Base-by-base conservation (phyloP, 2,329 filamentous ascomycete species). In the Venturia pyrina region DNA sequence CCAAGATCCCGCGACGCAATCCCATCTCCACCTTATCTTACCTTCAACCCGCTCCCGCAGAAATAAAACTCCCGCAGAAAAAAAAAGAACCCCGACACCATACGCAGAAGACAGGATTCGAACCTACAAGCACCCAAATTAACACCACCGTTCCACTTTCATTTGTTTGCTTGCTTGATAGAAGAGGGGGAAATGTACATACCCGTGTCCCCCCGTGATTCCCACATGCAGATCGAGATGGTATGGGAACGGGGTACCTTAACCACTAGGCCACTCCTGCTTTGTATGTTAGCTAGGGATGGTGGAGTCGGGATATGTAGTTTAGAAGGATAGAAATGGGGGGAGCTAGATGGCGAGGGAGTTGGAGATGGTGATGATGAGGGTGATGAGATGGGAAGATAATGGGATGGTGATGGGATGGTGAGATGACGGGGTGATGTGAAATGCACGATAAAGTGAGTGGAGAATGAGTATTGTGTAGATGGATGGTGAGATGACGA, bases 251-350 rank as follows among this genome's bases (percentile, higher is more conserved):
- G 73, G 73, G 71, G 70, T 73, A 73, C 70, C 71, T 73, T 77
- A 75, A 75, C 75, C 75, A 76, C 75, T 76, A 72, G 69, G 69
- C 74, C 65, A 76, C 70, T 64, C 68, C 65, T 71, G 74, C 74
- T 70, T 68, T 56, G 70, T 68, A 56, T 46, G 66, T 59, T 37
- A 44, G 48, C n/a, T 7, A 8, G 56, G 41, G n/a, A 19, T 17
- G 21, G 24, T 15, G 1, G 34, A 5, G 21, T 11, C 17, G 34
- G 19, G 13, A 53, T 53, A 10, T 28, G 10, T 53, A 53, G 48
- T 13, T 21, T 24, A 11, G 48, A 50, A 10, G 21, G n/a, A n/a
- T n/a, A n/a, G n/a, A n/a, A n/a, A 28, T 28, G 48, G 15, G 48
- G 8, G 10, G n/a, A 17, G 48, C 28, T 21, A 1, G 21, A 1